Evolutionary conservation across 2,329 filamentous ascomycete genomes (phyloP).

Genomic region (Pyricularia grisea): DNA sequence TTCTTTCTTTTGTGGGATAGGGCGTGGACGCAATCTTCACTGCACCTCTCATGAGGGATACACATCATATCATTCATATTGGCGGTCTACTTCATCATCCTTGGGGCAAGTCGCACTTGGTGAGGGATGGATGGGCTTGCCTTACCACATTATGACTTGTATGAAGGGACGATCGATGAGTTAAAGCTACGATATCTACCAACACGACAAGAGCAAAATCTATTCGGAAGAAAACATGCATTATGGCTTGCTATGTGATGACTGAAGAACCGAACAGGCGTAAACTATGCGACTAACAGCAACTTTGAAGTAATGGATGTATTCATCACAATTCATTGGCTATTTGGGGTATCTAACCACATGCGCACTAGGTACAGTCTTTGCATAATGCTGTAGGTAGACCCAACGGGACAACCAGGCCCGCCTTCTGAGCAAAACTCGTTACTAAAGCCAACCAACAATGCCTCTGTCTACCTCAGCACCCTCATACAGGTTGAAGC

Average conservation of each 20-base stretch:
- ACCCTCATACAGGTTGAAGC: neutral
- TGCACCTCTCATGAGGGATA: neutral
- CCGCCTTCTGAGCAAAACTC: neutral
- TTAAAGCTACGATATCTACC: constrained; percentile 1
- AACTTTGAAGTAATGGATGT: neutral
- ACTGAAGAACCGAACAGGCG: neutral
- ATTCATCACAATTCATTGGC: neutral
- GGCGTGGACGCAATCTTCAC: neutral
- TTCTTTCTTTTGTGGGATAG: neutral
- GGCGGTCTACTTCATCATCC: neutral
- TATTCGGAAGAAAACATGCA: neutral
- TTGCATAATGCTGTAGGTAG: neutral
- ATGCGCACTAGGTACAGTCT: neutral
- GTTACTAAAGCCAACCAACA: neutral
- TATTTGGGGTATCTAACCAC: neutral
- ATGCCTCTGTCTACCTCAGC: neutral
- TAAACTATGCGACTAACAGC: neutral
- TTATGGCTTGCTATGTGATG: neutral
- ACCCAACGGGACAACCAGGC: neutral
- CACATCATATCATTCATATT: constrained; percentile 1
- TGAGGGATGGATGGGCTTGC: neutral
- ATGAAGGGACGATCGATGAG: constrained; percentile 4
- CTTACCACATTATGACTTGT: constrained; percentile 2
- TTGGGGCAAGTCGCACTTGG: neutral
- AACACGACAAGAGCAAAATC: neutral